Conservation (phyloP, 1,139 yeast species). For the Yamadazyma friedrichii region DNA sequence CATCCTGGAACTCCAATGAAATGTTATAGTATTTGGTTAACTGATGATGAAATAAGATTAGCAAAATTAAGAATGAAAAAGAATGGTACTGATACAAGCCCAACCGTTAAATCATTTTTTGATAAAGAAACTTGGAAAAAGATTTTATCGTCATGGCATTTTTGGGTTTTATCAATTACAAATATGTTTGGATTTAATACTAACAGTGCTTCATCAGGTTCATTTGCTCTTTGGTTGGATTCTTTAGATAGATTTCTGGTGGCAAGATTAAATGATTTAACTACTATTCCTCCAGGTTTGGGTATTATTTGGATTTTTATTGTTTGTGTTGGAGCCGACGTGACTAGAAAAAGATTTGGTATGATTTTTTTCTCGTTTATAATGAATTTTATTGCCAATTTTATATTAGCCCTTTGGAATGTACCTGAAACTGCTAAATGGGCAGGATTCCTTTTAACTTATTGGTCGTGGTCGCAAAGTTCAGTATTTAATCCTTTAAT, state of each 20-base stretch:
- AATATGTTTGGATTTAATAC: conserved; percentile 28
- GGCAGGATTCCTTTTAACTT: conserved; percentile 28
- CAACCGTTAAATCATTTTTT: conserved; percentile 21
- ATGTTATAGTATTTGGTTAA: conserved; percentile 27
- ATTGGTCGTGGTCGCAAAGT: conserved; percentile 23
- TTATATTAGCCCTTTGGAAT: conserved; percentile 39
- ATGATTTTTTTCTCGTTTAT: conserved; percentile 25
- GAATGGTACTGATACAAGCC: conserved; percentile 23
- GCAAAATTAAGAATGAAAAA: conserved; percentile 24
- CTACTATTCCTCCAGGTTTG: conserved; percentile 51
- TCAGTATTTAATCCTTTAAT: conserved; percentile 23
- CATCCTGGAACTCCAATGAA: conserved; percentile 31
- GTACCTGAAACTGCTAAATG: conserved; percentile 36
- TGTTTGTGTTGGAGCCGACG: conserved; percentile 31
- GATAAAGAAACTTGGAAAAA: conserved; percentile 22
- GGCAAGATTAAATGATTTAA: conserved; percentile 36
- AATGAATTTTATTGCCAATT: conserved; percentile 30
- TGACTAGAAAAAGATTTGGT: conserved; percentile 26
- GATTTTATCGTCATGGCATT: conserved; percentile 25
- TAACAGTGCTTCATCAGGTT: conserved; percentile 47
- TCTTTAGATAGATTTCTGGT: conserved; percentile 39
- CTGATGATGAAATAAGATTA: conserved; percentile 29
- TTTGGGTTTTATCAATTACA: conserved; percentile 22
- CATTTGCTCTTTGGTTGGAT: conserved; percentile 46
- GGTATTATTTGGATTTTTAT: conserved; percentile 48